phyloP scores from a whole-genome alignment of 1,284 basidiomycete genomes.

The Trichosporon sp. region DNA sequence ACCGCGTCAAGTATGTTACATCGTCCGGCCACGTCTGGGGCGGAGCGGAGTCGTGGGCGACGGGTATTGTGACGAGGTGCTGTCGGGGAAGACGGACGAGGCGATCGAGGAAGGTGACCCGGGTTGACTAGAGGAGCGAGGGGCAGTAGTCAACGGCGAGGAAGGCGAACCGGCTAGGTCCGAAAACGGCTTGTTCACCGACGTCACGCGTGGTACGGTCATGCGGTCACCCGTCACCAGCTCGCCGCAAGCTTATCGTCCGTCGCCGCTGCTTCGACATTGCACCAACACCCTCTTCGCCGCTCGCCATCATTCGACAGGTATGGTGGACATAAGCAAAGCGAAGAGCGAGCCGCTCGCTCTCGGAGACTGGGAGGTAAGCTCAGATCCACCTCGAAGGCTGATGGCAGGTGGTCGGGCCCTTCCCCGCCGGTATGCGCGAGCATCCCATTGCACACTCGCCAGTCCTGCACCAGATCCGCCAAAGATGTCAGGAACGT shows the following conservation, averaged over 20 bases:
- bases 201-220: not conserved
- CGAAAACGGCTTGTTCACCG: not conserved
- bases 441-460: slow-evolving; percentile 41
- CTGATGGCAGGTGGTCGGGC: slow-evolving; percentile 32
- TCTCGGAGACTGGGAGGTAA: not conserved
- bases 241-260: not conserved
- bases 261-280: not conserved
- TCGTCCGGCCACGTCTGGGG: slow-evolving; percentile 44
- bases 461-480: slow-evolving; percentile 27
- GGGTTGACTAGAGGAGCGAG: not conserved
- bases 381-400: not conserved
- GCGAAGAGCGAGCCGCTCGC: not conserved
- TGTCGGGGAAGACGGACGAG: not conserved
- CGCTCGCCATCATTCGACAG: not conserved
- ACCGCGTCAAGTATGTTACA: slow-evolving; percentile 41
- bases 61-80: not conserved
- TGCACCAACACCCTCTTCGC: not conserved
- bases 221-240: not conserved
- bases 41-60: slow-evolving; percentile 29
- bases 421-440: slow-evolving; percentile 44
- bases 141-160: not conserved
- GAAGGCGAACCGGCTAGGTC: not conserved
- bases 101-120: not conserved
- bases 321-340: not conserved
- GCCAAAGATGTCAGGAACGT: not conserved